Base-by-base conservation (phyloP, 148 eudicot species). In the Amaranthus cruentus region DNA sequence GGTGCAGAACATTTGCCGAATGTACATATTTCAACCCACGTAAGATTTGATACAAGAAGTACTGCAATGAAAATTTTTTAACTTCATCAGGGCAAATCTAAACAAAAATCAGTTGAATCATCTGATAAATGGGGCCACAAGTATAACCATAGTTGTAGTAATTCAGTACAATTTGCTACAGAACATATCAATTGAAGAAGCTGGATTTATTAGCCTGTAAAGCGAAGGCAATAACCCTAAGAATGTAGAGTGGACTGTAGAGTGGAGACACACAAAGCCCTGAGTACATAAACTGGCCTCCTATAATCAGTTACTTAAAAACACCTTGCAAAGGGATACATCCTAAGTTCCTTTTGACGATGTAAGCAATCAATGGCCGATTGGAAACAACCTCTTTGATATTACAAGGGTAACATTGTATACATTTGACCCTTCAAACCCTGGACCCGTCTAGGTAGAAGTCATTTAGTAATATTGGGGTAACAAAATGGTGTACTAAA, bases 1-100 rank as follows among this genome's bases (percentile, higher is more conserved):
- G 97, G 77, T 94, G 98, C 79, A 94, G 78, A 70, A 94, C 98
- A 75, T 90, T 86, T 70, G 98, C 98, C 44, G 98, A 91, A 74
- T 94, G 98, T 74, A 94, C 77, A 70, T 94, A 94, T 70, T 88
- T 91, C 66, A 94, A 80, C 61, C 98, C 98, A 11, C 98, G 82
- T 76, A 94, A 70, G 52, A 94, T 69, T 85, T 95, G 98, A 78
- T 95, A 95, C 52, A 95, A 83, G 78, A 95, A 95, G 85, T 95
- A 95, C 98, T 95, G 95, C 84, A 62, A 54, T 21, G 2, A 12
- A 52, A 14, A 4, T 44, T 74, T 73, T 13, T 4, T 15, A 10
- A 56, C 28, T 43, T 66, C 4, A 72, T 66, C 8, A 6, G 6
- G n/a, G 0, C 47, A 21, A 43, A 42, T 4, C 8, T 6, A 4